These are phyloP conservation scores for Puccinia horiana DNA, from an alignment of 1,284 basidiomycete species.

Conservation along the genomic window DNA sequence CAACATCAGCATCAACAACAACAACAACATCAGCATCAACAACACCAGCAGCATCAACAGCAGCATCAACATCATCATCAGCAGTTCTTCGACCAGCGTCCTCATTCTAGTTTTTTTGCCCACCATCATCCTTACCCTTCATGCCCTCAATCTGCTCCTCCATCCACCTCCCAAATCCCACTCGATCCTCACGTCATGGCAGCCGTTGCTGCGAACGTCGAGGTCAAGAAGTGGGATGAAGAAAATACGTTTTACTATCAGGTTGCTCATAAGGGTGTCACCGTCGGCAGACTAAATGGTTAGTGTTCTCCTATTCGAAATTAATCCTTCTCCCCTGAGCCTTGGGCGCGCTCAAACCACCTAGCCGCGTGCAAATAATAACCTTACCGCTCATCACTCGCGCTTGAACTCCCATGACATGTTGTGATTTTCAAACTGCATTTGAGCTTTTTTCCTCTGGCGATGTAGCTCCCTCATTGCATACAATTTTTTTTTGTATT, in stretches of 20 bases:
- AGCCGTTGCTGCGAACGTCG: constrained; percentile 17
- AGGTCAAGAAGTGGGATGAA: constrained; percentile 48
- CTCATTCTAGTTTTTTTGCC: constrained; percentile 7
- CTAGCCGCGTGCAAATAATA: too few species aligned
- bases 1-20: background rate
- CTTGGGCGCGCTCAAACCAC: too few species aligned
- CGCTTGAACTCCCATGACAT: too few species aligned
- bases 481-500: too few species aligned
- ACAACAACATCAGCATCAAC: background rate
- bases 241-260: constrained; percentile 37
- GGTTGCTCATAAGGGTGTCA: constrained; percentile 15
- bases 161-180: background rate
- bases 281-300: constrained; percentile 36
- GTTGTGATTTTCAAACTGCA: too few species aligned
- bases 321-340: too few species aligned
- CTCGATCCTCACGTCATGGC: constrained; percentile 29
- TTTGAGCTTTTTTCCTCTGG: too few species aligned
- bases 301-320: background rate
- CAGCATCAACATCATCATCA: constrained; percentile 12
- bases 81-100: background rate
- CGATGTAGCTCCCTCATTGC: too few species aligned
- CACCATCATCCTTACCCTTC: constrained; percentile 1
- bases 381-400: too few species aligned
- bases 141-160: constrained; percentile 8
- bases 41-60: background rate